Percentiles rank a stretch among this genome's conserved stretches.
Conservation (phyloP, 2,329 filamentous ascomycete genomes). For the Calonectria ilicicola region DNA sequence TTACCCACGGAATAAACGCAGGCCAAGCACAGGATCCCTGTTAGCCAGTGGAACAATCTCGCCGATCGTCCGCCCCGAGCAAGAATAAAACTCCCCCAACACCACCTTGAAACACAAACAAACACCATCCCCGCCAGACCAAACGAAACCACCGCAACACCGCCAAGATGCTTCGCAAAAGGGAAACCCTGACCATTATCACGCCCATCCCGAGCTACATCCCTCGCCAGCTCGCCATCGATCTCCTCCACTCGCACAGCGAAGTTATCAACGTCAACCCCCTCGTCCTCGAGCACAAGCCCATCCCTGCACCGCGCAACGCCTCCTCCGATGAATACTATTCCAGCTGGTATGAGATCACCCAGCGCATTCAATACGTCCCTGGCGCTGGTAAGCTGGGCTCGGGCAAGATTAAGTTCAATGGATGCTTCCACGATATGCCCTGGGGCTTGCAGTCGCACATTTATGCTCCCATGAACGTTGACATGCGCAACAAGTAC, state of each 20-base stretch:
- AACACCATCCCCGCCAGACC: background rate
- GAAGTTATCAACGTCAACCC: conserved; percentile 80
- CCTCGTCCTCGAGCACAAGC: conserved; percentile 72
- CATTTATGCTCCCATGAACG: conserved; percentile 75
- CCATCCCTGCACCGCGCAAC: conserved; percentile 75
- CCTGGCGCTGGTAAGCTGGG: conserved; percentile 75
- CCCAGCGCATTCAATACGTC: conserved; percentile 75
- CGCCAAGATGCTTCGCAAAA: conserved; percentile 68
- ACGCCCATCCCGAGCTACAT: conserved; percentile 78
- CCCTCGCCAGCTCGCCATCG: conserved; percentile 77
- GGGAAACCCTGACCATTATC: conserved; percentile 75
- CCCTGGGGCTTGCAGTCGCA: conserved; percentile 79
- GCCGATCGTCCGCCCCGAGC: background rate
- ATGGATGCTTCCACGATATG: conserved; percentile 79
- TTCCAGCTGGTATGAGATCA: conserved; percentile 81
- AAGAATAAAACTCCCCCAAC: conserved; percentile 3
- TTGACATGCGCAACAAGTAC: conserved; percentile 77
- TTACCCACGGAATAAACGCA: conserved; percentile 1
- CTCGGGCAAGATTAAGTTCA: conserved; percentile 75
- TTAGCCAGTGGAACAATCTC: background rate
- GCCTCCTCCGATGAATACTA: conserved; percentile 78
- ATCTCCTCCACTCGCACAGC: conserved; percentile 77
- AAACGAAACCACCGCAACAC: conserved; percentile 9
- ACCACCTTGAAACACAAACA: conserved; percentile 2
- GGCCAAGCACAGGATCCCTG: background rate